Percentiles rank a stretch among this genome's conserved stretches.
Evolutionary conservation across 208 protist genomes (phyloP).

Genomic region (Phytomonas francai): DNA sequence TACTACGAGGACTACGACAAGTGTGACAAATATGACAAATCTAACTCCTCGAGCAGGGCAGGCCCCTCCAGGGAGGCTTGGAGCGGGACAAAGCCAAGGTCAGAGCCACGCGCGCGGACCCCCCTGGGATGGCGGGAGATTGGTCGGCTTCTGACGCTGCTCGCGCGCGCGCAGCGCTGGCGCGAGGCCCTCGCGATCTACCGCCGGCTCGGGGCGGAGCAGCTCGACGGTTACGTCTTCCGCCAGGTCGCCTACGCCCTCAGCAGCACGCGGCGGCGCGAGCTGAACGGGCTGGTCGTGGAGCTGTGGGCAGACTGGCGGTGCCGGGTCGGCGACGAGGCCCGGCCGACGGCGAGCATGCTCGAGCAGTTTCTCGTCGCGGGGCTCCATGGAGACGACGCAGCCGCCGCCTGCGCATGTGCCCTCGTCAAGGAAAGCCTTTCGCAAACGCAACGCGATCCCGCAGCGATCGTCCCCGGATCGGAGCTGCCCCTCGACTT

Average conservation of each 20-base stretch:
- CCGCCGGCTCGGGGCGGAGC: conserved; percentile 13
- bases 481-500: conserved; percentile 30
- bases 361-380: conserved; percentile 34
- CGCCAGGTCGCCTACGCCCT: conserved; percentile 46
- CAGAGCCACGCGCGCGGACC: neutral
- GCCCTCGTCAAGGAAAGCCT: conserved; percentile 9
- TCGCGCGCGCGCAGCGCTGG: conserved; percentile 45
- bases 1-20: neutral
- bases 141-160: conserved; percentile 42
- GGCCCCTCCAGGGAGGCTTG: too few species aligned
- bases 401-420: conserved; percentile 13
- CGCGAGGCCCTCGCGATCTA: conserved; percentile 41
- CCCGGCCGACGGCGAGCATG: conserved; percentile 37
- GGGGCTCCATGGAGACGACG: conserved; percentile 27
- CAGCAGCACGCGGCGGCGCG: conserved; percentile 10
- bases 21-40: neutral
- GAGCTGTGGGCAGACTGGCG: conserved; percentile 66
- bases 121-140: conserved; percentile 16
- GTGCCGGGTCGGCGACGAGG: conserved; percentile 38
- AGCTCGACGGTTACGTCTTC: conserved; percentile 49
- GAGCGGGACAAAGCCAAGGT: too few species aligned
- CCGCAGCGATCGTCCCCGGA: conserved; percentile 16
- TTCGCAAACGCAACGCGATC: neutral
- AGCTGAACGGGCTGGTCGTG: conserved; percentile 21
- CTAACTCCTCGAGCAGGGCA: too few species aligned